Base-by-base conservation (phyloP, 192 early-diverging fungal genomes). In the Backusella australiensis region DNA sequence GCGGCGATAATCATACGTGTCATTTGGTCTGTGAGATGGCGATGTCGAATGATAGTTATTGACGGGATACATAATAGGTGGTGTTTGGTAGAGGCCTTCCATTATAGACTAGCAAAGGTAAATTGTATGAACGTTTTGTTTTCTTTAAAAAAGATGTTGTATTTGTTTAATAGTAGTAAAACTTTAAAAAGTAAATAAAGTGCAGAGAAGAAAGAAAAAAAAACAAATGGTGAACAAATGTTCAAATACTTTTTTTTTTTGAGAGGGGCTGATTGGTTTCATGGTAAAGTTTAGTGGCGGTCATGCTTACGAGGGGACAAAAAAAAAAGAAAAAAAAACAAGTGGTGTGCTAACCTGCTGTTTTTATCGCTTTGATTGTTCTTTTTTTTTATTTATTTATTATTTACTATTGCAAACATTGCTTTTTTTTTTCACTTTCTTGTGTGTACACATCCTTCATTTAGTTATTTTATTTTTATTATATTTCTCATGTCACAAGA, bases 371-470 rank as follows among this genome's bases (percentile, higher is more conserved):
- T 56, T 56, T 56, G 52, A 56, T 56, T 56, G 53, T 56, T 56
- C 53, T 56, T 56, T 52, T 56, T 56, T 52, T 56, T 56, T 56
- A 56, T 56, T 56, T 56, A 53, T 53, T 21, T 53, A 56, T 56
- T 53, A 56, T 56, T 56, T 56, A 56, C 53, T 21, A 26, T 56
- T 44, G 15, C 42, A 56, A 56, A 11, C 53, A 56, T 56, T 56
- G 53, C 53, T 26, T 56, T 23, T n/a, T 9, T 32, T 39, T 44
- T 44, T 44, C 42, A 44, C 42, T 17, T 19, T 53, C 49, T 56
- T 21, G 53, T 56, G 21, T 56, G 23, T n/a, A 56, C 21, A 56
- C 21, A 23, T 56, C 53, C 53, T 21, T 21, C 53, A 56, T 56
- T 56, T 56, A 23, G 53, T 56, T 56, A 56, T 21, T 56, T 56